These are phyloP conservation scores for Rhodotorula sp. DNA, from an alignment of 1,284 basidiomycete genomes.

Conservation along the genomic window DNA sequence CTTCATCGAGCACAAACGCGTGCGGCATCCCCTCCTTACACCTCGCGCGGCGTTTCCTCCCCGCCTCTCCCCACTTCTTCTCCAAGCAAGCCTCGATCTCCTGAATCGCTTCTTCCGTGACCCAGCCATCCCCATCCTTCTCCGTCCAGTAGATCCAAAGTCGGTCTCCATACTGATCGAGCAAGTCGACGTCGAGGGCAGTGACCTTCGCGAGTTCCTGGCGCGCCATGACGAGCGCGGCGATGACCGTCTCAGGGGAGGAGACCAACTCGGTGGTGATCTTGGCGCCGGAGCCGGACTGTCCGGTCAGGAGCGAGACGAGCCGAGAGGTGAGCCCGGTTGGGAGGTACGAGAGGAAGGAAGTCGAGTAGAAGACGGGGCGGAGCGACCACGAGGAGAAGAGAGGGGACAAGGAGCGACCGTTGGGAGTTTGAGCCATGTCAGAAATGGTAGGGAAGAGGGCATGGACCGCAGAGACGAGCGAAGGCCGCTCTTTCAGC, in stretches of 20 bases:
- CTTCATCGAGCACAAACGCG: slow-evolving; percentile 32
- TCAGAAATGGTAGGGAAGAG: slow-evolving; percentile 41
- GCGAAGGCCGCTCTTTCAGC: slow-evolving; percentile 12
- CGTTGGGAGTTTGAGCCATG: slow-evolving; percentile 38
- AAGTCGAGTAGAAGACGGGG: slow-evolving; percentile 34
- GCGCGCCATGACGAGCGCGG: slow-evolving; percentile 32
- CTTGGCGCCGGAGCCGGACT: slow-evolving; percentile 8
- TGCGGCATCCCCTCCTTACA: slow-evolving; percentile 39
- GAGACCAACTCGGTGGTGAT: slow-evolving; percentile 24
- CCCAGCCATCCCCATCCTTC: slow-evolving; percentile 34
- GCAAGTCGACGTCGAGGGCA: slow-evolving; percentile 17
- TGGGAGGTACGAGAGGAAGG: slow-evolving; percentile 33
- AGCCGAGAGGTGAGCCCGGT: slow-evolving; percentile 6
- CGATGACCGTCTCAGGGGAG: slow-evolving; percentile 31
- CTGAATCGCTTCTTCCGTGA: slow-evolving; percentile 12
- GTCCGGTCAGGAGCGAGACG: slow-evolving; percentile 30
- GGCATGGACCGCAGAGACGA: slow-evolving; percentile 17
- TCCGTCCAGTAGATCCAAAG: slow-evolving; percentile 36
- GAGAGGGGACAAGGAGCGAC: slow-evolving; percentile 27
- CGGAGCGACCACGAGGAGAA: slow-evolving; percentile 28
- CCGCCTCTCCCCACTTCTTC: slow-evolving; percentile 7
- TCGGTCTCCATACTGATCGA: slow-evolving; percentile 8
- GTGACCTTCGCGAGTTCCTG: slow-evolving; percentile 31
- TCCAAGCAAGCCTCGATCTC: slow-evolving; percentile 34
- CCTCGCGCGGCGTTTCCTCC: slow-evolving; percentile 16